Base-by-base conservation (phyloP, 495 filamentous ascomycete genomes). In the Aspergillus sclerotioniger region DNA sequence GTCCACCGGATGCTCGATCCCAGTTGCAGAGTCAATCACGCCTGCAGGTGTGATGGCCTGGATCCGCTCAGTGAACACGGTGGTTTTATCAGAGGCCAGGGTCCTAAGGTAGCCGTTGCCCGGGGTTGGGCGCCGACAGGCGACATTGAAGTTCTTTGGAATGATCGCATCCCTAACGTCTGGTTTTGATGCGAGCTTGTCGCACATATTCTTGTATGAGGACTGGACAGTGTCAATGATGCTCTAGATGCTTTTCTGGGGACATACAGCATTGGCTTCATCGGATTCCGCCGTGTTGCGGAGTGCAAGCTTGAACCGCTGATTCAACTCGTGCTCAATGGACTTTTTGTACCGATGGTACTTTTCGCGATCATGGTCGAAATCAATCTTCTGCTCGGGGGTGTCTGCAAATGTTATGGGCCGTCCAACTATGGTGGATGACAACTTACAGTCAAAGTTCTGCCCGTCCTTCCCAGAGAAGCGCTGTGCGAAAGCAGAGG, bases 161-260 rank as follows among this genome's bases (percentile, higher is more conserved):
- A 79, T 71, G 28, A 83, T 69, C 20, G 67, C 60, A 10, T 75
- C 66, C 13, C 73, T 50, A 20, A 84, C 63, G 46, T 79, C 75
- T 12, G 79, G 75, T 39, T 81, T 75, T 33, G 69, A 67, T n/a
- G 67, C 67, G 9, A 83, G 61, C 15, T 76, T 66, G 37, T 75
- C 55, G 52, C 62, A 56, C 72, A 77, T 77, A 16, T 55, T 41
- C 12, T 21, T 15, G 19, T 52, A 56, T 3, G 57, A 37, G 28
- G 25, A 57, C 50, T 56, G 15, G 28, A 12, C 13, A 39, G 28
- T n/a, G 43, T 46, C 3, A 35, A 12, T 16, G 13, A 32, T 9
- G 31, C 15, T 37, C 17, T 13, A 32, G 21, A 20, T 8, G 2
- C 7, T 49, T 21, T 32, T 0, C 1, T 19, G 5, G 39, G 17